Conservation (phyloP, 2,329 filamentous ascomycete species). For the Colletotrichum tropicale region DNA sequence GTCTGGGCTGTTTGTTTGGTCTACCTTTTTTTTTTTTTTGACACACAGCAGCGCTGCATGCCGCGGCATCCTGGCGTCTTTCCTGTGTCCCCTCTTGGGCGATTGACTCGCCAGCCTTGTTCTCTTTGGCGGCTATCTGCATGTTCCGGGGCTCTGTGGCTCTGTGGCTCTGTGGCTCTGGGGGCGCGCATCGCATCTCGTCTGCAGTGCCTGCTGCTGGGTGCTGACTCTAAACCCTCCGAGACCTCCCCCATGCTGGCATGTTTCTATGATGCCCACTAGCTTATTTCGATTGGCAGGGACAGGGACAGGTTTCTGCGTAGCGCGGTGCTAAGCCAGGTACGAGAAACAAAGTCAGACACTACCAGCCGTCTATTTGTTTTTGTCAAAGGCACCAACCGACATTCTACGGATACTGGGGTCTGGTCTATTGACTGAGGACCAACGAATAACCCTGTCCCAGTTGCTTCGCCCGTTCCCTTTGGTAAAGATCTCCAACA, state of each 20-base stretch:
- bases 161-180: neutral
- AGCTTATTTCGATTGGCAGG: neutral
- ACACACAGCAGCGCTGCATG: neutral
- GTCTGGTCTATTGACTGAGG: neutral
- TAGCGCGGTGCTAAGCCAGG: constrained; percentile 1
- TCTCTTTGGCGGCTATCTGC: neutral
- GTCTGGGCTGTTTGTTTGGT: neutral
- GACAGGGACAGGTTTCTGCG: neutral
- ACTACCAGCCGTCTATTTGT: neutral
- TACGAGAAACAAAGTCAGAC: neutral
- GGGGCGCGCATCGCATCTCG: neutral
- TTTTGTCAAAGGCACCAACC: neutral
- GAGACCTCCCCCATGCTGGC: neutral
- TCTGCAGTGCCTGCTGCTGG: neutral
- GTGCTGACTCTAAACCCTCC: neutral
- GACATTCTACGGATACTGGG: neutral
- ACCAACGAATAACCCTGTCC: neutral
- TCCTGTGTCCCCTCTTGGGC: neutral
- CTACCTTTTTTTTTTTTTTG: neutral
- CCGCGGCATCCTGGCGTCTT: neutral
- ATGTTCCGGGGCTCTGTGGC: neutral
- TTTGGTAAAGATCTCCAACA: neutral
- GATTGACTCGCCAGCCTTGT: neutral
- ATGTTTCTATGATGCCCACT: neutral
- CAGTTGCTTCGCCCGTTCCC: neutral